Evolutionary conservation across 192 early-diverging fungal species (phyloP).

Genomic region (Coemansia sp.): DNA sequence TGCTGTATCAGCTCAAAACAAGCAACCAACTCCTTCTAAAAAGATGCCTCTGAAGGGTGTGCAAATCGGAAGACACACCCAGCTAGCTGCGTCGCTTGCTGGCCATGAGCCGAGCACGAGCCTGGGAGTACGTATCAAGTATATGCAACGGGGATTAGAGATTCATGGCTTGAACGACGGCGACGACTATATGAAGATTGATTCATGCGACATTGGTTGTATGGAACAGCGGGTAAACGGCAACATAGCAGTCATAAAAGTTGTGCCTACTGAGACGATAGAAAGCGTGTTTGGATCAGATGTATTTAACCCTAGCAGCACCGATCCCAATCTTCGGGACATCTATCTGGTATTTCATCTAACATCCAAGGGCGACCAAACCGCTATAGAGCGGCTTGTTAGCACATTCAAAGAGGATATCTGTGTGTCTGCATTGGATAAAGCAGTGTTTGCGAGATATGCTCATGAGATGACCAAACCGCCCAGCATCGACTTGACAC

Average conservation of each 20-base stretch:
- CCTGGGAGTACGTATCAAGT: constrained; percentile 16
- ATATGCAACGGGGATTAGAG: constrained; percentile 14
- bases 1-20: constrained; percentile 7
- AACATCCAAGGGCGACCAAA: constrained; percentile 1
- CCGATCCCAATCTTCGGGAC: constrained; percentile 9
- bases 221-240: constrained; percentile 14
- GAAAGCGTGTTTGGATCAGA: constrained; percentile 28
- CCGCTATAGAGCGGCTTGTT: constrained; percentile 2
- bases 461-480: constrained; percentile 28
- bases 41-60: constrained; percentile 21
- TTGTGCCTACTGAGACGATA: constrained; percentile 22
- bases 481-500: constrained; percentile 34
- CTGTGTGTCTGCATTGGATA: constrained; percentile 7
- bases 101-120: not conserved
- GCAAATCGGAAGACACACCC: constrained; percentile 25
- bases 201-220: constrained; percentile 15
- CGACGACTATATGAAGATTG: constrained; percentile 17
- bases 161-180: constrained; percentile 22
- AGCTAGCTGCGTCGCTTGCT: constrained; percentile 5
- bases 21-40: not conserved
- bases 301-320: constrained; percentile 33
- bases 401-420: constrained; percentile 8
- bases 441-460: constrained; percentile 1
- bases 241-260: constrained; percentile 21
- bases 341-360: constrained; percentile 24